phyloP scores from a whole-genome alignment of 2,329 filamentous ascomycete genomes.

The Dactylonectria macrodidyma region DNA sequence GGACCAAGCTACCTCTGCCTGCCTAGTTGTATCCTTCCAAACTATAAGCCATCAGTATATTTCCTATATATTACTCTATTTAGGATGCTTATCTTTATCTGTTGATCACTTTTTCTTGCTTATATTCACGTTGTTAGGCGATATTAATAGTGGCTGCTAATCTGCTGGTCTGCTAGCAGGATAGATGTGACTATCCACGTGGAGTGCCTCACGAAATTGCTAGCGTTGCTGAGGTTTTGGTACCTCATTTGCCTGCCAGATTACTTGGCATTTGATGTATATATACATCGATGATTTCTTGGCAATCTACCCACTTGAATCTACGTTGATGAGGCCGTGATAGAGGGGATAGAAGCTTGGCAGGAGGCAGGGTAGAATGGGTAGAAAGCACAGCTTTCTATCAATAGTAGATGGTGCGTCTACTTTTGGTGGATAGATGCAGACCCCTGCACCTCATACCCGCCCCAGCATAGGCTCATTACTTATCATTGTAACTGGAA shows the following conservation, averaged over 20 bases:
- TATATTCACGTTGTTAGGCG: neutral
- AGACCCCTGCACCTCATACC: no score
- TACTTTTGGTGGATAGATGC: no score
- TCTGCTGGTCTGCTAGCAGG: no score
- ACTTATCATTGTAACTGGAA: no score
- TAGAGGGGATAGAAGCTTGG: no score
- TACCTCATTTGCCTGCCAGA: neutral
- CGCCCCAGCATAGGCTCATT: no score
- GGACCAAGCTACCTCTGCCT: neutral
- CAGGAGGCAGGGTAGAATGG: no score
- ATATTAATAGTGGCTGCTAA: neutral
- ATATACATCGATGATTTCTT: neutral
- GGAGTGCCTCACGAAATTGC: neutral
- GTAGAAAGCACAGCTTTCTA: no score
- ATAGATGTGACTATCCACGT: neutral
- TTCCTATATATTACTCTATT: neutral
- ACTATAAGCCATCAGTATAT: neutral
- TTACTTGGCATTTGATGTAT: neutral
- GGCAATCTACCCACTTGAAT: no score
- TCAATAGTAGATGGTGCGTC: no score
- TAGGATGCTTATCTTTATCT: neutral
- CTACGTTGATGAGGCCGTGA: no score
- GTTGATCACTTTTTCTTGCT: neutral
- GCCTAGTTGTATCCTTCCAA: neutral
- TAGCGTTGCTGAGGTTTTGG: neutral